These are phyloP conservation scores for Tetracentron sinense DNA, from an alignment of 164 flowering plant species.

Conservation along the genomic window DNA sequence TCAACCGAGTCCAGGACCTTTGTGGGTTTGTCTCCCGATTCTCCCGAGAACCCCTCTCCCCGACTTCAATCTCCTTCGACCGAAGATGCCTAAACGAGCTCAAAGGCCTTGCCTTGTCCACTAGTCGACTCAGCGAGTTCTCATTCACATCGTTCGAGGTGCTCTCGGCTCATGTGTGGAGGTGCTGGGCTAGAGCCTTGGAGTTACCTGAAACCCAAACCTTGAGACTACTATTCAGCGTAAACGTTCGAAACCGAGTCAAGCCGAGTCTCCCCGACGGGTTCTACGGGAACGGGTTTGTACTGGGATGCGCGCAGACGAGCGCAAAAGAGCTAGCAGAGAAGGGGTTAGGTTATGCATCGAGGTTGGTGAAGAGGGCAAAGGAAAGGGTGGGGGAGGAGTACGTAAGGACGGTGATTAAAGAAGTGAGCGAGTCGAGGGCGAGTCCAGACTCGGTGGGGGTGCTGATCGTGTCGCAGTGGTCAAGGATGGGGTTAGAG, in stretches of 20 bases:
- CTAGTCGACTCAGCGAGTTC: conserved; percentile 18
- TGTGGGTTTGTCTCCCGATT: conserved; percentile 40
- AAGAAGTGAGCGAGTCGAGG: conserved; percentile 32
- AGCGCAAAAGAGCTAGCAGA: conserved; percentile 37
- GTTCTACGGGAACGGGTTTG: conserved; percentile 72
- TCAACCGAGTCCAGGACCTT: conserved; percentile 43
- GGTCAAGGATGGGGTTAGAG: conserved; percentile 74
- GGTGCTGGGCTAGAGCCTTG: conserved; percentile 59
- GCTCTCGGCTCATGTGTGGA: conserved; percentile 67
- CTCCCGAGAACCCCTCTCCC: conserved; percentile 32
- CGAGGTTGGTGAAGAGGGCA: conserved; percentile 42
- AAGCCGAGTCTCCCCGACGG: conserved; percentile 59
- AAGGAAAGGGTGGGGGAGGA: conserved; percentile 50
- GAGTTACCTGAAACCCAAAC: conserved; percentile 38
- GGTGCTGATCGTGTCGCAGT: conserved; percentile 60
- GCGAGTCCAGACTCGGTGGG: conserved; percentile 63
- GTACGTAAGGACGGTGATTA: conserved; percentile 42
- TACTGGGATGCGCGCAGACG: conserved; percentile 53
- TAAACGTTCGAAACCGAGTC: conserved; percentile 48
- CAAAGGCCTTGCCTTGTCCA: conserved; percentile 24
- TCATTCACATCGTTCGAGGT: conserved; percentile 59
- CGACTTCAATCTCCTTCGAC: conserved; percentile 42
- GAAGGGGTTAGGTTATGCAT: conserved; percentile 40
- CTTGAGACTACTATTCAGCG: conserved; percentile 48
- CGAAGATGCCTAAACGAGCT: conserved; percentile 22